These are phyloP conservation scores for Plasmodium ovale DNA, from an alignment of 169 alveolate species.

Conservation along the genomic window DNA sequence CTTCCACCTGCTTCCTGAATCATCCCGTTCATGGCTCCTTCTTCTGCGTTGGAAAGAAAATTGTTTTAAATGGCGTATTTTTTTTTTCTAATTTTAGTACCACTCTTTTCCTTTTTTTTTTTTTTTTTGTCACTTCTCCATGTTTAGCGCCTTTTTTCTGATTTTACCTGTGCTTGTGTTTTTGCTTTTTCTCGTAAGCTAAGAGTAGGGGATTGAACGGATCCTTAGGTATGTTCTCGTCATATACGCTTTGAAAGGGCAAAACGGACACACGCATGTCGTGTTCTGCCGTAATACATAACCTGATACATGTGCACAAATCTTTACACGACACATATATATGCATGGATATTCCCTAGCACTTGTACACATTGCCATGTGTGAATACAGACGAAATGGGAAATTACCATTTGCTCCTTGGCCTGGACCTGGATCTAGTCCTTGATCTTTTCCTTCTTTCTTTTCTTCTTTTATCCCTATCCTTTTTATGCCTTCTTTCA, in stretches of 20 bases:
- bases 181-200: slow-evolving; percentile 62
- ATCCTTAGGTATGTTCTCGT: slow-evolving; percentile 69
- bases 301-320: neutral
- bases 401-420: slow-evolving; percentile 40
- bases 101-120: neutral
- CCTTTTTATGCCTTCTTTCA: slow-evolving; percentile 30
- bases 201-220: slow-evolving; percentile 70
- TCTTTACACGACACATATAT: neutral
- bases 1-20: slow-evolving; percentile 28
- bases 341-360: neutral
- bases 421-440: neutral
- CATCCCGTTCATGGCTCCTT: slow-evolving; percentile 1
- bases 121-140: too few species aligned
- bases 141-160: neutral
- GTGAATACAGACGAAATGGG: neutral
- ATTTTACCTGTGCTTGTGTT: slow-evolving; percentile 11
- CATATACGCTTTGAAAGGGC: slow-evolving; percentile 9
- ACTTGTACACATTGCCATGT: too few species aligned
- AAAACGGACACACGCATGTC: neutral
- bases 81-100: neutral
- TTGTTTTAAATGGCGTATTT: neutral
- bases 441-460: slow-evolving; percentile 21
- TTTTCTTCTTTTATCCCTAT: slow-evolving; percentile 24
- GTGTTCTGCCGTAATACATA: neutral
- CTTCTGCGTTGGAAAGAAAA: slow-evolving; percentile 7